Conservation (phyloP, 495 filamentous ascomycete genomes). For the Xylaria bambusicola region DNA sequence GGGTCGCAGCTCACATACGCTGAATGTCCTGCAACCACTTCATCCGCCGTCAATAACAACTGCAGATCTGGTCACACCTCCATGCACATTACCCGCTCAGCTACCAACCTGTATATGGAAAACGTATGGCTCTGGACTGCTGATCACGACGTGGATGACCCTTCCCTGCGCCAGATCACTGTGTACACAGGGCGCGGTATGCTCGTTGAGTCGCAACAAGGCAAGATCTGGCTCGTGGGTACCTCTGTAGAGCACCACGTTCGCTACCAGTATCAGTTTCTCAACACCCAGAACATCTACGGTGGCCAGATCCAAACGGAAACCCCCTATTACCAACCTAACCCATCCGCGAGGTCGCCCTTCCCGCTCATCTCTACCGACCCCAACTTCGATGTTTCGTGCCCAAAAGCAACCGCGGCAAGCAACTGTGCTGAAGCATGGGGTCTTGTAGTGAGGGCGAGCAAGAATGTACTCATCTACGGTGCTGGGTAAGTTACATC, state of each 20-base stretch:
- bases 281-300: conserved; percentile 62
- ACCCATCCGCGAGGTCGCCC: conserved; percentile 69
- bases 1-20: conserved; percentile 76
- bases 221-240: conserved; percentile 60
- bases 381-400: conserved; percentile 61
- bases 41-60: conserved; percentile 46
- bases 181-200: conserved; percentile 71
- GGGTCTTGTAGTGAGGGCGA: conserved; percentile 56
- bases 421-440: conserved; percentile 51
- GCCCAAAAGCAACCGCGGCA: conserved; percentile 24
- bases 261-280: conserved; percentile 79
- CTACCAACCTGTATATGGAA: conserved; percentile 60
- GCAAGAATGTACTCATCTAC: conserved; percentile 59
- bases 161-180: conserved; percentile 60
- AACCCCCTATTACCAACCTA: conserved; percentile 66
- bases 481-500: conserved; percentile 55
- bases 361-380: conserved; percentile 66
- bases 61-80: conserved; percentile 71
- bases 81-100: conserved; percentile 64
- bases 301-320: conserved; percentile 80
- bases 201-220: conserved; percentile 56
- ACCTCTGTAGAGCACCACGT: conserved; percentile 67
- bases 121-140: conserved; percentile 72
- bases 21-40: conserved; percentile 67
- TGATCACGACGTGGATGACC: conserved; percentile 72